Base-by-base conservation (phyloP, 805 yeast genomes). In the Wickerhamiella spandovensis region DNA sequence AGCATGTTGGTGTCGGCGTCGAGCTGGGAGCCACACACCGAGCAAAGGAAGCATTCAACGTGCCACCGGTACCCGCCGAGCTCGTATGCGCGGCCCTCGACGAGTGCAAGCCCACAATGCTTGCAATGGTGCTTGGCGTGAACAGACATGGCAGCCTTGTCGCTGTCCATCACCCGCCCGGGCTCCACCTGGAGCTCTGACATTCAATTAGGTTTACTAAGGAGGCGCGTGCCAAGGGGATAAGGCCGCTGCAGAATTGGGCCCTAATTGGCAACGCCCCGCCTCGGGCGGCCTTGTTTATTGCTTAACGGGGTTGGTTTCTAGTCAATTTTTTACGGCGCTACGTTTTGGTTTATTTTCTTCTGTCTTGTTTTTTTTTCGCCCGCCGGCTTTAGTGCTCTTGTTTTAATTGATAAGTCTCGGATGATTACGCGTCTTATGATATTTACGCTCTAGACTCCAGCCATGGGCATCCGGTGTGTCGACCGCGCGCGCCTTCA, bases 1-100 rank as follows among this genome's bases (percentile, higher is more conserved):
- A 92, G 70, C 65, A 92, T 86, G 65, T 89, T 89, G 22, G 94
- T 82, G 60, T 87, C 83, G 54, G 94, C 84, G 23, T 95, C 95
- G 50, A 92, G 69, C 37, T 81, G 75, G 58, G 78, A 75, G 37
- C 76, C 72, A 66, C 98, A 92, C 57, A 82, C 82, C 49, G 94
- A 83, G 67, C 98, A 92, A 45, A 79, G 74, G 67, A 92, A 92
- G 67, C 98, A 92, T 54, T 83, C 76, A 51, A 87, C 83, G 65
- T 92, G 98, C 98, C 98, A 92, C 56, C 95, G 78, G 62, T 87
- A 90, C 24, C 84, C 94, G 22, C 95, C 95, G 23, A 90, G 71
- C 64, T 90, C 97, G 63, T 87, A 92, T 2, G 97, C 97, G 56
- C 89, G 94, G 30, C 96, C 96, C 18, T 76, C 76, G 46, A 90